Base-by-base conservation (phyloP, 2,329 filamentous ascomycete genomes). In the Daldinia eschscholtzii region DNA sequence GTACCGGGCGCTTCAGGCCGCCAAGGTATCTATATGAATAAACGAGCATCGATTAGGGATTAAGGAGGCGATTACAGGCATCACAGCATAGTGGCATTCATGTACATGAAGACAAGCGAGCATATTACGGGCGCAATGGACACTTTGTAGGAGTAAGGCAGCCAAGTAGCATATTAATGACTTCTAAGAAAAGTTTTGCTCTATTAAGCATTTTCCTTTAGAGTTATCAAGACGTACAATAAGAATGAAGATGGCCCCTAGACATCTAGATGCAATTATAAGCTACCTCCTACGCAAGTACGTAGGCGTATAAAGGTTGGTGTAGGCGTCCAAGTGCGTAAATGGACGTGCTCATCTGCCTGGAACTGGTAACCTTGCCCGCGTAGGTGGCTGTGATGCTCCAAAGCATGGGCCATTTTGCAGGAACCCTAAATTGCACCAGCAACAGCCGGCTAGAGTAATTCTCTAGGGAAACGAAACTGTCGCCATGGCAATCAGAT, bases 61-160 rank as follows among this genome's bases (percentile, higher is more conserved):
- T 23, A 30, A 46, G 26, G 35, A 39, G 44, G 61, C 52, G 42
- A 53, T 65, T 63, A 15, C n/a, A 33, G 53, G 61, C 60, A 71
- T 68, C 41, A 53, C 35, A 53, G 64, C 69, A 69, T 69, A 20
- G 41, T 59, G 69, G 69, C 69, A 46, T 68, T 66, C 13, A 50
- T 57, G 46, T 62, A 55, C 39, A 59, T 20, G 26, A 57, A 56
- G 41, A 64, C 46, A 62, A 62, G 68, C 69, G 69, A 62, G 68
- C 69, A 71, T 70, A 57, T 48, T 39, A 57, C 35, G 33, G 69
- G 69, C 65, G 69, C 62, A 69, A 71, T 62, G 59, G 61, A 26
- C 55, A 60, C 28, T 48, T 68, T 57, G 57, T 62, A 59, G 58
- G 56, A 30, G 28, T 41, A 33, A 18, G 57, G 52, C 53, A 65